Percentiles rank a stretch among this genome's conserved stretches.
Evolutionary conservation across 2,329 filamentous ascomycete species (phyloP).

Genomic region (Pseudocercospora crystallina): DNA sequence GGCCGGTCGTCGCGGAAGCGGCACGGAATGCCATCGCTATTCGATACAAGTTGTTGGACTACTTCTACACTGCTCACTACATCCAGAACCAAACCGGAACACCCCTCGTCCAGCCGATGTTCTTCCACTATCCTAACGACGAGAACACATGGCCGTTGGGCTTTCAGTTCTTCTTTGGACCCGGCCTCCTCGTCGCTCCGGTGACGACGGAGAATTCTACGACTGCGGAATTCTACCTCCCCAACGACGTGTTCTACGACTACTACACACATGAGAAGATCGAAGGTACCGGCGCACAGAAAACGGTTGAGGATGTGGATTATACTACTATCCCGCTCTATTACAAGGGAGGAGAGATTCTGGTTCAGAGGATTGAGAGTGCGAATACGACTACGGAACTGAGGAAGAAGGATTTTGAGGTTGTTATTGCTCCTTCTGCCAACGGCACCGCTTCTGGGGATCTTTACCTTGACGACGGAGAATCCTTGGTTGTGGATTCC

Average conservation of each 20-base stretch:
- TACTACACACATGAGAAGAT: slow-evolving; percentile 55
- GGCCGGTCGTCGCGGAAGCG: slow-evolving; percentile 61
- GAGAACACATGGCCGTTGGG: slow-evolving; percentile 53
- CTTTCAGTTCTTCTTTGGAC: slow-evolving; percentile 61
- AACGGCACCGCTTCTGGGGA: slow-evolving; percentile 65
- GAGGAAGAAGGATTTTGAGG: slow-evolving; percentile 65
- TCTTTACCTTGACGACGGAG: slow-evolving; percentile 78
- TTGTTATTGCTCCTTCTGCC: slow-evolving; percentile 65
- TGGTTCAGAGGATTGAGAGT: slow-evolving; percentile 58
- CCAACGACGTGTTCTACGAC: slow-evolving; percentile 61
- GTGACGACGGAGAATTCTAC: slow-evolving; percentile 55
- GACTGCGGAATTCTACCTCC: slow-evolving; percentile 56
- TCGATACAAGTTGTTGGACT: slow-evolving; percentile 76
- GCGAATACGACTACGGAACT: slow-evolving; percentile 65
- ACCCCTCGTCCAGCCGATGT: slow-evolving; percentile 68
- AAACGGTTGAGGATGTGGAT: slow-evolving; percentile 47
- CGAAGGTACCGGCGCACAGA: slow-evolving; percentile 45
- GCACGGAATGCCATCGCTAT: slow-evolving; percentile 68
- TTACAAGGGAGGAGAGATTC: slow-evolving; percentile 63
- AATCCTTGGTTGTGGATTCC: slow-evolving; percentile 59
- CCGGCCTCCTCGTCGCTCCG: slow-evolving; percentile 57
- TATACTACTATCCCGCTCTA: slow-evolving; percentile 64
- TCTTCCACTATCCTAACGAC: slow-evolving; percentile 67
- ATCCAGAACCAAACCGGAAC: slow-evolving; percentile 60
- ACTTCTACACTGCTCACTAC: slow-evolving; percentile 72